A percentile compares a stretch with the other conserved stretches of the same genome.
phyloP scores from a whole-genome alignment of 1,139 yeast genomes.

The Chernovozyma aurita region DNA sequence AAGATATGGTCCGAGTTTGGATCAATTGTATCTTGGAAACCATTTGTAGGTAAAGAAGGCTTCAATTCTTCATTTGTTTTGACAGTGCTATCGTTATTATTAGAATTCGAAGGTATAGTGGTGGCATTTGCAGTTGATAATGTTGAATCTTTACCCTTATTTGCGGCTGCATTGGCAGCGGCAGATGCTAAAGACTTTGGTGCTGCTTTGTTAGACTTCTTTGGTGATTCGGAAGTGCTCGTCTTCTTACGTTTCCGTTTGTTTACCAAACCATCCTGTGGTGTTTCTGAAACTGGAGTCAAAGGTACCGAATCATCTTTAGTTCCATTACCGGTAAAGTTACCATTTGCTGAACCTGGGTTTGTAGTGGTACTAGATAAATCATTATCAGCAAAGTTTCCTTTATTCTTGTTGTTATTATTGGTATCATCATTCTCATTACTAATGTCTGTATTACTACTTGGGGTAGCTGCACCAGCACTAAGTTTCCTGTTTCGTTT shows the following conservation, averaged over 20 bases:
- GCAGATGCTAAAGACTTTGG: slow-evolving; percentile 10
- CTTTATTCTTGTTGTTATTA: slow-evolving; percentile 1
- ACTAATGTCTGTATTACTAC: slow-evolving; percentile 8
- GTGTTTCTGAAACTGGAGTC: slow-evolving; percentile 41
- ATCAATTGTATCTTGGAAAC: slow-evolving; percentile 25
- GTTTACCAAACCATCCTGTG: slow-evolving; percentile 16
- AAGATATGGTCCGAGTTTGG: slow-evolving; percentile 29
- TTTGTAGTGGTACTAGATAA: not conserved
- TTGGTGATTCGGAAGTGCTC: slow-evolving; percentile 29
- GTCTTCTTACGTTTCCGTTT: slow-evolving; percentile 25
- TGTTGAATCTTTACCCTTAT: slow-evolving; percentile 24
- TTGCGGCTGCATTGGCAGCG: not conserved
- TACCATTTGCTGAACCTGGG: not conserved
- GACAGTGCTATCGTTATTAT: slow-evolving; percentile 6
- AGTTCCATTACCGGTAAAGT: slow-evolving; percentile 2
- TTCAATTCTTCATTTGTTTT: slow-evolving; percentile 7
- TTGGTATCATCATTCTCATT: slow-evolving; percentile 10
- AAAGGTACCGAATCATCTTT: slow-evolving; percentile 40
- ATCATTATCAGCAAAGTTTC: no score
- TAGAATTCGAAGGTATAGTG: slow-evolving; percentile 11
- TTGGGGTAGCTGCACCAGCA: slow-evolving; percentile 13
- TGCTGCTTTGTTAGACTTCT: slow-evolving; percentile 19
- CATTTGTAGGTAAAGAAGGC: slow-evolving; percentile 14
- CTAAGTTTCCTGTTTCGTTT: slow-evolving; percentile 35
- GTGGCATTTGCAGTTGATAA: no score